phyloP scores from a whole-genome alignment of 1,284 basidiomycete species.

The Fomitiporia mediterranea region DNA sequence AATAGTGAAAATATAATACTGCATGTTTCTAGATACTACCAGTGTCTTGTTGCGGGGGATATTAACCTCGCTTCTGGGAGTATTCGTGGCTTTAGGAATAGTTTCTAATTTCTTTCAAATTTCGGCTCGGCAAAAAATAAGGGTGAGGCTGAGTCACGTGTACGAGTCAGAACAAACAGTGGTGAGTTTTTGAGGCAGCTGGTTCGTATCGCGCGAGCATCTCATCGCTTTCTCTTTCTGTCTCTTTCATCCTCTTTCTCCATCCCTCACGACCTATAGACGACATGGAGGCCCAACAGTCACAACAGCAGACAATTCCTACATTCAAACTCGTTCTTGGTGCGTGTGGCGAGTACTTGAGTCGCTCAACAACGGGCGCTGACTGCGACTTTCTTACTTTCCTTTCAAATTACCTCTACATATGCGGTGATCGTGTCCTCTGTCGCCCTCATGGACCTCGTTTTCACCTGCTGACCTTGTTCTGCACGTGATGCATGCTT shows the following conservation, averaged over 20 bases:
- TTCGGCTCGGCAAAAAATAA: background rate
- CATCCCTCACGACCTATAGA: slow-evolving; percentile 40
- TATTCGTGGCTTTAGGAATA: background rate
- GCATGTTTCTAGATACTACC: too few relatives aligned
- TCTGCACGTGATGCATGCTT: slow-evolving; percentile 24
- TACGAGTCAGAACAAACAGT: background rate
- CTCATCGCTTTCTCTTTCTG: background rate
- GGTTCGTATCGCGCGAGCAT: slow-evolving; percentile 2
- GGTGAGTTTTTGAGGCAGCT: slow-evolving; percentile 10
- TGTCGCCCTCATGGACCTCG: background rate
- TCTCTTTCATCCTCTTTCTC: slow-evolving; percentile 21
- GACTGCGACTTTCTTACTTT: slow-evolving; percentile 29
- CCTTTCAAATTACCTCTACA: slow-evolving; percentile 14
- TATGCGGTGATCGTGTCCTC: slow-evolving; percentile 26
- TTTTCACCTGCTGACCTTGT: background rate
- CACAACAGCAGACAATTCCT: slow-evolving; percentile 50
- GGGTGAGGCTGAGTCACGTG: slow-evolving; percentile 6
- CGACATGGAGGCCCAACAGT: slow-evolving; percentile 19
- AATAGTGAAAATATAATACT: too few relatives aligned
- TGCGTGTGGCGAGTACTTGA: slow-evolving; percentile 42
- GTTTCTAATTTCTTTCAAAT: background rate
- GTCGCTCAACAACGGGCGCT: slow-evolving; percentile 17
- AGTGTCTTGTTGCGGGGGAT: too few relatives aligned
- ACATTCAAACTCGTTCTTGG: slow-evolving; percentile 99
- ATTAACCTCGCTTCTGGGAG: too few relatives aligned